Evolutionary conservation across 495 filamentous ascomycete species (phyloP), one percentile per base, ranked within the genome.

Genomic region (Aspergillus ostianus): DNA sequence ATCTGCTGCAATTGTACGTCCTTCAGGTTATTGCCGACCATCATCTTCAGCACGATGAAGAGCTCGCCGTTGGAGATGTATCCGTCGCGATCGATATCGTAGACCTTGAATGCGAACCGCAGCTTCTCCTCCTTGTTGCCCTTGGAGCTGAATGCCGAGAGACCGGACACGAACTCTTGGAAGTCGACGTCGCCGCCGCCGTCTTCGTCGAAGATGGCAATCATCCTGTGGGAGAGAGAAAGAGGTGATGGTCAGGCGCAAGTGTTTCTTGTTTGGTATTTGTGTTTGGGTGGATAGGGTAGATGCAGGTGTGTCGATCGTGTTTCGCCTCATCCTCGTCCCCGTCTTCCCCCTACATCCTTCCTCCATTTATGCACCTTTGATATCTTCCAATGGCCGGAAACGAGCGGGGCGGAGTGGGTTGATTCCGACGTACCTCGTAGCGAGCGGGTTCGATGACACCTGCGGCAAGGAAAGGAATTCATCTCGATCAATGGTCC

Each of bases 21-120:
- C 84, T 99, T 99, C 69, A 99, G 77, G 77, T 99, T 99, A 78
- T 92, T 97, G 49, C 94, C 94, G 61, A 99, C 94, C 94, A 99
- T 99, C 94, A 99, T 99, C 87, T 99, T 99, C 63, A 99, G 81
- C 68, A 99, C 94, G 70, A 99, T 97, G 73, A 98, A 99, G 47
- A 99, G 82, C 80, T 99, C 94, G 60, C 94, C 94, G 76, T 99
- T 99, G 78, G 90, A 94, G 67, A 99, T 99, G 75, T 90, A 99
- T 6, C 95, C 94, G 77, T 99, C 94, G 29, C 94, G 88, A 78
- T 99, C 94, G 64, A 99, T 98, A 73, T 99, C 94, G 80, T 99
- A 99, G 51, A 99, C 94, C 75, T 97, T 95, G 85, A 99, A 99
- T 48, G 94, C 94, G 71, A 99, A 99, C 27, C 84, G 87, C 58